Evolutionary conservation across 129 eudicot species (phyloP).

Genomic region (Pulicaria dysenterica): DNA sequence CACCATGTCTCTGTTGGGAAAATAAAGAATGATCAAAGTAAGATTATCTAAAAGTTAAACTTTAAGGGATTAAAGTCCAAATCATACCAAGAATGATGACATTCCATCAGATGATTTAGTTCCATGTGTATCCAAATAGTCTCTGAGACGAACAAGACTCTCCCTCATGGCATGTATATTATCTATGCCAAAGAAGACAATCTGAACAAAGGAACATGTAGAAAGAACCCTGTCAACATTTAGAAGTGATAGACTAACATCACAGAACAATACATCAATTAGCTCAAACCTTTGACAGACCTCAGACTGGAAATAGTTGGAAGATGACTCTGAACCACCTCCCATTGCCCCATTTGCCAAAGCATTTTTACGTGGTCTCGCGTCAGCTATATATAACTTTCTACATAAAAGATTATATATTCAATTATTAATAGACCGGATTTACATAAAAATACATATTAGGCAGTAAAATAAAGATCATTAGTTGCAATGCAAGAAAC

Average conservation of each 20-base stretch:
- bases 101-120: slow-evolving; percentile 90
- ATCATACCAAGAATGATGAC: slow-evolving; percentile 83
- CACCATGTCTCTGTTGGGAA: slow-evolving; percentile 83
- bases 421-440: background rate
- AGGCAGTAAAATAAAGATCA: background rate
- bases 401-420: slow-evolving; percentile 38
- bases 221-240: slow-evolving; percentile 16
- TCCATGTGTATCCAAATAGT: slow-evolving; percentile 95
- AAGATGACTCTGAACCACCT: slow-evolving; percentile 98
- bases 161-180: slow-evolving; percentile 98
- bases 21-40: background rate
- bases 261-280: slow-evolving; percentile 17
- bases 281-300: slow-evolving; percentile 56
- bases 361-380: slow-evolving; percentile 97
- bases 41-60: background rate
- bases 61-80: background rate
- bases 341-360: slow-evolving; percentile 99
- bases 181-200: slow-evolving; percentile 96
- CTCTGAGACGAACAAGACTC: slow-evolving; percentile 91
- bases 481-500: slow-evolving; percentile 7
- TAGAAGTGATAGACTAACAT: slow-evolving; percentile 22
- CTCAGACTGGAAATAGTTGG: slow-evolving; percentile 95
- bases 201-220: slow-evolving; percentile 42
- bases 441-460: background rate
- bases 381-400: slow-evolving; percentile 95